Conservation (phyloP, 148 eudicot genomes). For the Drosera capensis region DNA sequence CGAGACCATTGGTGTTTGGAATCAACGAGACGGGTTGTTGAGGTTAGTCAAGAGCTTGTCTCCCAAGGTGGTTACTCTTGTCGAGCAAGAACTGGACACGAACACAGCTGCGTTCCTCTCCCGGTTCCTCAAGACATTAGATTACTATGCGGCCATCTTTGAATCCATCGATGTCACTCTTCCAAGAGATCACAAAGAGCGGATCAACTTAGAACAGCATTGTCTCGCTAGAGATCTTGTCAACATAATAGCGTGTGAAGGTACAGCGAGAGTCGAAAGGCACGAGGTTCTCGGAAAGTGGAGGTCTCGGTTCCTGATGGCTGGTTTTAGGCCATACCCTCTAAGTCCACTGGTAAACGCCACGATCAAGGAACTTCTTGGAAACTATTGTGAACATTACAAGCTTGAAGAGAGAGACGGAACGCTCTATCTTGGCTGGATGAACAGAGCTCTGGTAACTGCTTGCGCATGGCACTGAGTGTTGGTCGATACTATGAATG, state of each 20-base stretch:
- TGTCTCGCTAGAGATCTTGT: constrained; percentile 47
- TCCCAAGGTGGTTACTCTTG: too few relatives aligned
- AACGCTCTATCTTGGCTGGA: constrained; percentile 42
- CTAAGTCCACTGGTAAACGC: constrained; percentile 32
- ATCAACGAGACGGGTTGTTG: constrained; percentile 32
- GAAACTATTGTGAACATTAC: constrained; percentile 26
- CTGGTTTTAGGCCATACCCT: constrained; percentile 44
- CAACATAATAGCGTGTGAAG: constrained; percentile 51
- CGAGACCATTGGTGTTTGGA: constrained; percentile 30
- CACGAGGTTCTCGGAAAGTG: constrained; percentile 53
- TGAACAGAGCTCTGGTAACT: constrained; percentile 21
- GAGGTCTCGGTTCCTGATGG: constrained; percentile 41
- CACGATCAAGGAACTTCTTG: constrained; percentile 21
- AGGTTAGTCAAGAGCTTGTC: constrained; percentile 33
- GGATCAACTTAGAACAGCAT: constrained; percentile 46
- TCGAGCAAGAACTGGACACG: too few relatives aligned
- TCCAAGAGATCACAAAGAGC: constrained; percentile 25
- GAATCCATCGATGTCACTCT: constrained; percentile 37
- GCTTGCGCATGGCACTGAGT: too few relatives aligned
- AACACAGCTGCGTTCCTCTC: too few relatives aligned
- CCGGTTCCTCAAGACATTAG: constrained; percentile 31
- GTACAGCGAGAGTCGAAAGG: constrained; percentile 40
- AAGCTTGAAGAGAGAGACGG: constrained; percentile 35
- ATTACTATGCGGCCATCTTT: constrained; percentile 34
- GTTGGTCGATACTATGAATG: too few relatives aligned